phyloP scores from a whole-genome alignment of 2,329 filamentous ascomycete genomes.

The Colletotrichum coccodes region DNA sequence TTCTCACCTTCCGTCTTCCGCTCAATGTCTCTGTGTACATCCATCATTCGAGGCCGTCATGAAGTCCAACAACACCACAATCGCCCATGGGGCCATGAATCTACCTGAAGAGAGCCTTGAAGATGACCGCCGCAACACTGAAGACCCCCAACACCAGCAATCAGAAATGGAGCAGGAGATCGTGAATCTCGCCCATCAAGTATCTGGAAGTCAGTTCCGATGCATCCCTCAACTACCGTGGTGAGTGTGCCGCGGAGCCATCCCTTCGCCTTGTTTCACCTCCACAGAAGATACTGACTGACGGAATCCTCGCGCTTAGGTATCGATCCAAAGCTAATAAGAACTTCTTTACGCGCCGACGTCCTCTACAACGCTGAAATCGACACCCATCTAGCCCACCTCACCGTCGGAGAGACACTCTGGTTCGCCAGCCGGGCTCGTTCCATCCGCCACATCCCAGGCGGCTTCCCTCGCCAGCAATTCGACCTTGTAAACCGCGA shows the following conservation, averaged over 20 bases:
- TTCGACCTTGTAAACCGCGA: conserved; percentile 60
- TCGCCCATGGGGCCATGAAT: too few species aligned
- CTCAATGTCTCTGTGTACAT: too few species aligned
- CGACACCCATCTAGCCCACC: conserved; percentile 69
- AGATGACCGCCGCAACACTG: too few species aligned
- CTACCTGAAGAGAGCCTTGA: too few species aligned
- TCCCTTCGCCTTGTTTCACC: too few species aligned
- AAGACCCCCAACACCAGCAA: too few species aligned
- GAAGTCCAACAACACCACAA: too few species aligned
- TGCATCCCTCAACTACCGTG: conserved; percentile 34
- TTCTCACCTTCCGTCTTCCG: too few species aligned
- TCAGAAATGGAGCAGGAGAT: neutral
- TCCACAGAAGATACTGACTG: too few species aligned
- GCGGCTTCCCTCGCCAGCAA: conserved; percentile 50
- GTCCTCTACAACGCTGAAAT: conserved; percentile 75
- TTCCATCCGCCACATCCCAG: conserved; percentile 56
- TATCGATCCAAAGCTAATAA: conserved; percentile 15
- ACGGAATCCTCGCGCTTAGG: neutral
- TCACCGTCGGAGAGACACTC: conserved; percentile 71
- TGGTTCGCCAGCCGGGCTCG: conserved; percentile 64
- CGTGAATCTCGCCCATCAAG: conserved; percentile 2
- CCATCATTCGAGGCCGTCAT: too few species aligned
- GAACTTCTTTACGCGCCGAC: conserved; percentile 59
- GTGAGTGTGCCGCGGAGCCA: too few species aligned
- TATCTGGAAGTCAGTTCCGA: conserved; percentile 35